Base-by-base conservation (phyloP, 78 protist species). In the Mastigamoeba balamuthi region DNA sequence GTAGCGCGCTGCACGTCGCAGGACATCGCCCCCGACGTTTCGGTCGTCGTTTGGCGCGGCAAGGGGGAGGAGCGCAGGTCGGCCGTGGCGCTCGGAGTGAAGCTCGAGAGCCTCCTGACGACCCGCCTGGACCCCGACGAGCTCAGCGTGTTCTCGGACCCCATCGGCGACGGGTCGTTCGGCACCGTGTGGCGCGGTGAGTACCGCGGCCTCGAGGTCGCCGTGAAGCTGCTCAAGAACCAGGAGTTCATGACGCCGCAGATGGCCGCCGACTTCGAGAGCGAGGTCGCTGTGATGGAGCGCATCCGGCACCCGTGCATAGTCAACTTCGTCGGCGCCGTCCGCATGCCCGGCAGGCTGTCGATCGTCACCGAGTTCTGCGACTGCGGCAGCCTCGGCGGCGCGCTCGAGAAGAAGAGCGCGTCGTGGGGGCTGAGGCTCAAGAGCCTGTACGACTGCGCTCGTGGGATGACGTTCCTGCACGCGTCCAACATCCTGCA, bases 251-350 rank as follows among this genome's bases (percentile, higher is more conserved):
- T 69, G 6, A 28, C 10, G 17, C 64, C 41, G 5, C 23, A 36
- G 35, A 23, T 69, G 6, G 17, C n/a, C 30, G 73, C 10, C 39
- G 73, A 69, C 35, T 69, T 69, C n/a, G n/a, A 28, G 6, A 69
- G 35, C 30, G 73, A 69, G n/a, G 73, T 69, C 30, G 73, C 10
- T 6, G n/a, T 69, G 30, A 69, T 69, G 73, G n/a, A 17, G 37
- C 44, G 35, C 4, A 58, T 58, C 37, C 10, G 66, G 27, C 66
- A 58, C 4, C 66, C 6, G 10, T 5, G 4, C 66, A 27, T 6
- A 3, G 27, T 58, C 66, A 58, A 28, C 10, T 58, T 58, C 66
- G 27, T 58, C 37, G 66, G 66, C 29, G 66, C 66, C 6, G 17
- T 23, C 66, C 17, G 37, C 5, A 28, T 27, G 66, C 29, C 66